These are phyloP conservation scores for Candida smagusa DNA, from an alignment of 1,139 yeast genomes.

Conservation along the genomic window DNA sequence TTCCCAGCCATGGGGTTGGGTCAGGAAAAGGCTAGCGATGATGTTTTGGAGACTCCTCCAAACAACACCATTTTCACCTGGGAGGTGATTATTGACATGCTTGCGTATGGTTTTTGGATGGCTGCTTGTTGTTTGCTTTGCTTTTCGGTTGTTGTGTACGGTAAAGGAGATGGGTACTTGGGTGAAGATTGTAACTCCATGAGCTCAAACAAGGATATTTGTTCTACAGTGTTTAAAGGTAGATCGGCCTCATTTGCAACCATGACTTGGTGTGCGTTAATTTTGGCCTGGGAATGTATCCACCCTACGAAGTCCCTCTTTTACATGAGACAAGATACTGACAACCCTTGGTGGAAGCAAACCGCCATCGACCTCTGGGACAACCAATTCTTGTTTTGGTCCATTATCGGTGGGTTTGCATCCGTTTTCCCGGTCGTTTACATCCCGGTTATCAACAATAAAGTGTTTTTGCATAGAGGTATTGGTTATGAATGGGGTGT, in stretches of 20 bases:
- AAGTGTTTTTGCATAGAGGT: constrained; percentile 24
- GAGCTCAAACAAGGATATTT: constrained; percentile 11
- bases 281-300: constrained; percentile 28
- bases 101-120: constrained; percentile 36
- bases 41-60: constrained; percentile 29
- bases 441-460: constrained; percentile 27
- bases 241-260: constrained; percentile 25
- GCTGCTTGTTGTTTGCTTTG: constrained; percentile 31
- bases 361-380: constrained; percentile 22
- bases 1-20: constrained; percentile 43
- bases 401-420: constrained; percentile 22
- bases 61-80: constrained; percentile 29
- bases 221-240: constrained; percentile 24
- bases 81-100: constrained; percentile 32
- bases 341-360: constrained; percentile 25
- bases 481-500: constrained; percentile 29
- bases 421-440: constrained; percentile 27
- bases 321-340: constrained; percentile 25
- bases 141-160: constrained; percentile 30
- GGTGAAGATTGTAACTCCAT: constrained; percentile 27
- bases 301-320: constrained; percentile 24
- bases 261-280: constrained; percentile 30
- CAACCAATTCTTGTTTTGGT: constrained; percentile 26
- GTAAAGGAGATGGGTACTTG: constrained; percentile 29
- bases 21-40: constrained; percentile 31